A percentile compares a stretch with the other conserved stretches of the same genome.
Evolutionary conservation across 2,329 filamentous ascomycete genomes (phyloP).

Genomic region (Fusarium equiseti): DNA sequence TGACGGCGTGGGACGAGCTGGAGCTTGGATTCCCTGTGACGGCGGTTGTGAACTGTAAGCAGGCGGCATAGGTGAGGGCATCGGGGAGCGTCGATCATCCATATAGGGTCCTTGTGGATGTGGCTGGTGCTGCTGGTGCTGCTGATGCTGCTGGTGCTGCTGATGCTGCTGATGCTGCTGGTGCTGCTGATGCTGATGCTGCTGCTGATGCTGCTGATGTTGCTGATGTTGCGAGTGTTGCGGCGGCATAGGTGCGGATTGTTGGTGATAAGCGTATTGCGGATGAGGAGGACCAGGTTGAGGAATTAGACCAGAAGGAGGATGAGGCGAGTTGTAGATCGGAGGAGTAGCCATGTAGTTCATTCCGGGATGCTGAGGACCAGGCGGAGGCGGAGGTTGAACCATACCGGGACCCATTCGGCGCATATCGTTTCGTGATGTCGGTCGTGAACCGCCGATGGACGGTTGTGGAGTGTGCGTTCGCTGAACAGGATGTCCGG

Average conservation of each 20-base stretch:
- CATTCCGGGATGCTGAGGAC: slow-evolving; percentile 71
- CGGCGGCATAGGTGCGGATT: slow-evolving; percentile 57
- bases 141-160: not conserved
- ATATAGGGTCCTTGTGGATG: slow-evolving; percentile 69
- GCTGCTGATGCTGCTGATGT: not conserved
- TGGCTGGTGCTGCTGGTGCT: not conserved
- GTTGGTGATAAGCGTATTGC: slow-evolving; percentile 43
- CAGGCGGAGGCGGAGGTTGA: slow-evolving; percentile 66
- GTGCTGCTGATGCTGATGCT: not conserved
- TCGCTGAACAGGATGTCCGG: slow-evolving; percentile 62
- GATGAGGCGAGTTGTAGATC: slow-evolving; percentile 77
- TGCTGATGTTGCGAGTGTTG: not conserved
- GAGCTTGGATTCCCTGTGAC: slow-evolving; percentile 60
- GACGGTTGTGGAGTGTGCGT: slow-evolving; percentile 85
- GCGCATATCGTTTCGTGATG: slow-evolving; percentile 83
- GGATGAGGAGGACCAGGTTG: slow-evolving; percentile 35
- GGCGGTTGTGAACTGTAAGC: slow-evolving; percentile 70
- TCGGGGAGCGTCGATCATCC: slow-evolving; percentile 70
- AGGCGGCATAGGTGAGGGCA: slow-evolving; percentile 75
- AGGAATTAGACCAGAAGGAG: slow-evolving; percentile 39
- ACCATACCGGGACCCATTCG: slow-evolving; percentile 80
- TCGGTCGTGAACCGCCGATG: slow-evolving; percentile 72
- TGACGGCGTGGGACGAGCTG: slow-evolving; percentile 67
- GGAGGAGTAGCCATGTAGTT: slow-evolving; percentile 87
- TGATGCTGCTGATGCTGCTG: not conserved